Percentiles rank a stretch among this genome's conserved stretches.
Evolutionary conservation across 2,329 filamentous ascomycete species (phyloP).

Genomic region (Penicillium aurantiogriseum): DNA sequence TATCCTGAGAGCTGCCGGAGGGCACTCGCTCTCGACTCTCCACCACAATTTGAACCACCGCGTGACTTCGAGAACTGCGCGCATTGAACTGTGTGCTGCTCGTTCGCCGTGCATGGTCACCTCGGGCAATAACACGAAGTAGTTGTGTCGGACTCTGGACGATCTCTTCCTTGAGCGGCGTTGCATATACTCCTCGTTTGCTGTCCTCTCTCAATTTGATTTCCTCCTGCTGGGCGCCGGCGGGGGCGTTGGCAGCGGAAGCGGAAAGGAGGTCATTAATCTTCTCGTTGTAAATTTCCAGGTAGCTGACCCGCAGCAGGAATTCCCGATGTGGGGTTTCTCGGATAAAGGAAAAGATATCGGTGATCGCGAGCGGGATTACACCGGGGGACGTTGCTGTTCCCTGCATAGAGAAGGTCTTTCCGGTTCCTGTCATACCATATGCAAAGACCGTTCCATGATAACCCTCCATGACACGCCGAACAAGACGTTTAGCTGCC

Average conservation of each 20-base stretch:
- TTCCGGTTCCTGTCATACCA: conserved; percentile 97
- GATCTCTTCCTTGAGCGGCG: conserved; percentile 94
- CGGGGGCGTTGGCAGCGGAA: conserved; percentile 58
- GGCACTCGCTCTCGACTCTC: conserved; percentile 87
- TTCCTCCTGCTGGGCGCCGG: conserved; percentile 70
- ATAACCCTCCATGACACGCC: conserved; percentile 98
- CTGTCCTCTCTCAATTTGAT: conserved; percentile 96
- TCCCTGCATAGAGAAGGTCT: conserved; percentile 99
- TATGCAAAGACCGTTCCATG: conserved; percentile 98
- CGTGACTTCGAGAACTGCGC: conserved; percentile 94
- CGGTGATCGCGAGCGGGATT: conserved; percentile 93
- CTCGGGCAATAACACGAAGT: conserved; percentile 87
- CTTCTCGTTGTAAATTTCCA: conserved; percentile 98
- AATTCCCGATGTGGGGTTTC: conserved; percentile 96
- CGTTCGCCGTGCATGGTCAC: conserved; percentile 84
- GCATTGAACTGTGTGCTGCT: conserved; percentile 97
- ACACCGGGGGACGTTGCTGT: conserved; percentile 94
- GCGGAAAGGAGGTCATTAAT: conserved; percentile 91
- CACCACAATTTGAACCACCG: conserved; percentile 97
- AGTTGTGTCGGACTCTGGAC: conserved; percentile 97
- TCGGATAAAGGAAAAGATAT: conserved; percentile 98
- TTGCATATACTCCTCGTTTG: conserved; percentile 94
- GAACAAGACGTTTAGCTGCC: conserved; percentile 86
- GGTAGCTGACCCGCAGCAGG: conserved; percentile 88
- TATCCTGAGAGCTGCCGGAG: conserved; percentile 54